Evolutionary conservation across 257 asterid species (phyloP).

Genomic region (Marsdenia floribunda): DNA sequence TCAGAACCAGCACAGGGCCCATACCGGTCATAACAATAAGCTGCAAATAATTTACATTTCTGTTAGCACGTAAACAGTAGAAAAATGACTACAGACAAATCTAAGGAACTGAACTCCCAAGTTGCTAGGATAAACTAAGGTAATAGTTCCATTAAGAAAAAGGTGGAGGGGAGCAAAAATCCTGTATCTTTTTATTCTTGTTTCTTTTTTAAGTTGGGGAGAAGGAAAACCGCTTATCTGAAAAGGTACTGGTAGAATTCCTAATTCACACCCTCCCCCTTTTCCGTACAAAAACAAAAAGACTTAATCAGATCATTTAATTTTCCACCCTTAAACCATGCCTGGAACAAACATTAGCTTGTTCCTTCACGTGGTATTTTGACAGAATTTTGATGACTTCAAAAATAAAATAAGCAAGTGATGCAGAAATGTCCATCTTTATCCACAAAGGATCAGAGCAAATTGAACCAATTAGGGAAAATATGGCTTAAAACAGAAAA

Average conservation of each 20-base stretch:
- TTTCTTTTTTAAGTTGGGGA: not conserved
- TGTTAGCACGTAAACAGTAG: conserved; percentile 21
- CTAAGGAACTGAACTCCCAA: not conserved
- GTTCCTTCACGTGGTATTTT: not conserved
- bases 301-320: no score
- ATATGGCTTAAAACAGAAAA: not conserved
- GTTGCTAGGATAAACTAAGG: not conserved
- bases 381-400: not conserved
- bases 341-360: not conserved
- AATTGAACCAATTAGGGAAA: not conserved
- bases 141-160: not conserved
- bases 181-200: not conserved
- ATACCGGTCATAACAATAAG: conserved; percentile 79
- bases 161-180: not conserved
- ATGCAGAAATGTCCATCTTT: not conserved
- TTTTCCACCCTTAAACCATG: not conserved
- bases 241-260: no score
- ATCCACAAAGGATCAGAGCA: not conserved
- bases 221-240: not conserved
- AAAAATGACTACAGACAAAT: not conserved
- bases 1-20: conserved; percentile 88
- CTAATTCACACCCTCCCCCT: no score
- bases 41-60: conserved; percentile 38
- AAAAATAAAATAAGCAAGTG: not conserved
- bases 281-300: no score